Base-by-base conservation (phyloP, 768 basidiomycete genomes). In the Collybia sordida region DNA sequence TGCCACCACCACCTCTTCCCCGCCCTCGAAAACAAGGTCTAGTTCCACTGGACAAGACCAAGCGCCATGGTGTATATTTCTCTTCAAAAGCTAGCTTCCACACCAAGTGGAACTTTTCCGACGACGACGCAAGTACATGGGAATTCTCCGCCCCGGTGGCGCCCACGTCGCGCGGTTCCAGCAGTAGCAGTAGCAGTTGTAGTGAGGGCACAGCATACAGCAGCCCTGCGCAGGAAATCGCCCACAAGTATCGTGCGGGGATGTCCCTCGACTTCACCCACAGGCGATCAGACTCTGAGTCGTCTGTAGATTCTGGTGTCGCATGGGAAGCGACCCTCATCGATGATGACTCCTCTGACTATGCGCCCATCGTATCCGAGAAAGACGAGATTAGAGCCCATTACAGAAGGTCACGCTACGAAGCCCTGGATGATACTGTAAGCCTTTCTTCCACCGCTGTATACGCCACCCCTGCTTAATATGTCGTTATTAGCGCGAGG, bases 181-280 rank as follows among this genome's bases (percentile, higher is more conserved):
- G 64, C 47, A 54, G 53, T 17, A 58, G 49, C 24, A 63, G 63
- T 6, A 66, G 64, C 47, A 53, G 52, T 18, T 56, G 49, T 22
- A 64, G 63, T 41, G 59, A 56, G 42, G 58, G 53, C 28, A 57
- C 61, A 18, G 39, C 59, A 3, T 60, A 51, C 35, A 65, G 63
- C 45, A 73, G 64, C n/a, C 66, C 74, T 21, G 72, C 75, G 12
- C 72, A 75, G 51, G 64, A 72, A 41, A 68, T 76, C 18, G 68
- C 58, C 19, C 53, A 57, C 45, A 64, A 64, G 9, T 75, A 72
- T 51, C 71, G 74, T 40, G 66, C 71, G 18, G 68, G 70, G 21
- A 59, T 71, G 51, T 56, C 64, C 18, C 38, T 65, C 6, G 56
- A 61, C 27, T 35, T 49, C 28, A 28, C 58, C 15, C 41, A 52